Evolutionary conservation across 2,329 filamentous ascomycete species (phyloP).

Genomic region (Pseudogymnoascus sp.): DNA sequence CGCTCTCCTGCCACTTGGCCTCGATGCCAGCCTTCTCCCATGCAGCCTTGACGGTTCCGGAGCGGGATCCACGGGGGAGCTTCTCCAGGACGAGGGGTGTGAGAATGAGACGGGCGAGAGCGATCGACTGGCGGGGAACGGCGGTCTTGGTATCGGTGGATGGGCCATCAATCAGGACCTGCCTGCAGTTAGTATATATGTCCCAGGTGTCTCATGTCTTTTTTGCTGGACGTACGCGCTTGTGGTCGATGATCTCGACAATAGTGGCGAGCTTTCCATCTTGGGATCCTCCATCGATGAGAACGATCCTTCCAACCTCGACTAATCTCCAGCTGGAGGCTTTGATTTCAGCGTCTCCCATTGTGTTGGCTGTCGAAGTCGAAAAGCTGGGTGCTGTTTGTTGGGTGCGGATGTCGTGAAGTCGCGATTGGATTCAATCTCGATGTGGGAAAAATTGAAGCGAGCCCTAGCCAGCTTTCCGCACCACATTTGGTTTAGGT

Average conservation of each 20-base stretch:
- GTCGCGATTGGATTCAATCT: slow-evolving; percentile 9
- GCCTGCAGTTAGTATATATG: slow-evolving; percentile 25
- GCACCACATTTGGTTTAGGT: slow-evolving; percentile 2
- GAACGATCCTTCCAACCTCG: slow-evolving; percentile 95
- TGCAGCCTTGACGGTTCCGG: slow-evolving; percentile 71
- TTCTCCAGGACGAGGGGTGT: slow-evolving; percentile 82
- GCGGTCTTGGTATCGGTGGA: slow-evolving; percentile 69
- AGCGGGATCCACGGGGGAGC: slow-evolving; percentile 77
- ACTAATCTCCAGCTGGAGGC: slow-evolving; percentile 87
- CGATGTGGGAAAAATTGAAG: slow-evolving; percentile 10
- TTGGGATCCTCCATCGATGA: slow-evolving; percentile 73
- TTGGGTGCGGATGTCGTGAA: slow-evolving; percentile 9
- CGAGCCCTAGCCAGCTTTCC: slow-evolving; percentile 10
- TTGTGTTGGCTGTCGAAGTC: slow-evolving; percentile 49
- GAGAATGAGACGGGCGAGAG: slow-evolving; percentile 77
- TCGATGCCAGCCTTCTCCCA: slow-evolving; percentile 93
- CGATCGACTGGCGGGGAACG: slow-evolving; percentile 79
- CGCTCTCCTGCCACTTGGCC: slow-evolving; percentile 82
- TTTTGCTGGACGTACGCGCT: slow-evolving; percentile 71
- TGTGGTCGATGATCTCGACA: slow-evolving; percentile 99
- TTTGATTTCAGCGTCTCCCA: slow-evolving; percentile 77
- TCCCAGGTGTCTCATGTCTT: slow-evolving; percentile 13
- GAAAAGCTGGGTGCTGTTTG: slow-evolving; percentile 10
- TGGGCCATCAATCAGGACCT: slow-evolving; percentile 96
- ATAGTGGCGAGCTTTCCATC: slow-evolving; percentile 86